Conservation (phyloP, 2,329 filamentous ascomycete genomes). For the Aphanocladium album region DNA sequence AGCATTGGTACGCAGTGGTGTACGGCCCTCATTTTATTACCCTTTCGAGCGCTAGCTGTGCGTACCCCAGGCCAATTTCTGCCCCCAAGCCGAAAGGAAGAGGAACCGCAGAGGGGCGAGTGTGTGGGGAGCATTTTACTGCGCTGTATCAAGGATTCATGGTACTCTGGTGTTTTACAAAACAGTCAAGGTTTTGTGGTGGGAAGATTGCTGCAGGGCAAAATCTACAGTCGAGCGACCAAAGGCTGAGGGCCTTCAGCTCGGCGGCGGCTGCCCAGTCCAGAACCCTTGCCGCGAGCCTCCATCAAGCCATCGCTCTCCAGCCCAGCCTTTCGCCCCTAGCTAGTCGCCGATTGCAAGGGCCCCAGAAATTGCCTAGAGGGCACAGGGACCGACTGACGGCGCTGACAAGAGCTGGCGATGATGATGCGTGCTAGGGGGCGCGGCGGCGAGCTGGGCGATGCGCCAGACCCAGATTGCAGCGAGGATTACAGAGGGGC, state of each 20-base stretch:
- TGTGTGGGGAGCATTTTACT: no score
- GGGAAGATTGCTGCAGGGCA: no score
- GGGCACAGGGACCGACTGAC: neutral
- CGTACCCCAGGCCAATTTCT: neutral
- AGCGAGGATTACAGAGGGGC: neutral
- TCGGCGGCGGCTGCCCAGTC: neutral
- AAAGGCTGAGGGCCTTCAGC: neutral
- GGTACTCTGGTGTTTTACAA: no score
- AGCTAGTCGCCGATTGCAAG: no score
- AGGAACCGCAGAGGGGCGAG: no score
- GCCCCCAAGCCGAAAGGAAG: no score
- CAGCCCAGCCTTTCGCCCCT: no score
- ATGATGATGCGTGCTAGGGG: neutral
- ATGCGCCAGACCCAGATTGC: neutral
- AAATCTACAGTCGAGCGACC: neutral
- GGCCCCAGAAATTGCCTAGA: neutral
- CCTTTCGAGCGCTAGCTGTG: neutral
- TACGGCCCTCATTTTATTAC: neutral
- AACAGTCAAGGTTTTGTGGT: no score
- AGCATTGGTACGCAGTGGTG: neutral
- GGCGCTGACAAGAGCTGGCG: slow-evolving; percentile 2
- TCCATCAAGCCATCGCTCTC: no score
- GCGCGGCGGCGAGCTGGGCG: neutral
- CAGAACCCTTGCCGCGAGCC: neutral
- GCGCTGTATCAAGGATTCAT: no score